Conservation (phyloP, 805 yeast species). For the Candida pseudoglaebosa region DNA sequence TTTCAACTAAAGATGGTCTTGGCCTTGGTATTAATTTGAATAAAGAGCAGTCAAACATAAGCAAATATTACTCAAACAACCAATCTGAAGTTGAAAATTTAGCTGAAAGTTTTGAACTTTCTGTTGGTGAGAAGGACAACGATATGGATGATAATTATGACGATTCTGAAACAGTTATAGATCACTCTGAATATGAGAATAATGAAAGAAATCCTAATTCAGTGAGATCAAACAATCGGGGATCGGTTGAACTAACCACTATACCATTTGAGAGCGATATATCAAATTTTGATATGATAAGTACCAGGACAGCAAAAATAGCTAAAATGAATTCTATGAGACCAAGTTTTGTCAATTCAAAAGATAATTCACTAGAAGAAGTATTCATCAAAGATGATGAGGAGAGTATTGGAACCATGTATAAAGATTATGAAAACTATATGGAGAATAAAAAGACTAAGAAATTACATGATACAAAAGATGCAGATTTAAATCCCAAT, state of each 20-base stretch:
- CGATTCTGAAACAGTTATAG: neutral
- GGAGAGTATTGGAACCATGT: slow-evolving; percentile 18
- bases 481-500: slow-evolving; percentile 10
- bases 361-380: slow-evolving; percentile 24
- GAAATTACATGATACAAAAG: slow-evolving; percentile 10
- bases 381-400: slow-evolving; percentile 14
- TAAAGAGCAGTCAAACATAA: slow-evolving; percentile 3
- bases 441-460: slow-evolving; percentile 6
- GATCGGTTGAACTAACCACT: neutral
- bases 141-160: slow-evolving; percentile 3
- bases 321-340: slow-evolving; percentile 19
- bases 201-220: neutral
- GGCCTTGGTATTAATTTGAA: slow-evolving; percentile 26
- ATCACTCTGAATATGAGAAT: slow-evolving; percentile 1
- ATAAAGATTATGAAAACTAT: slow-evolving; percentile 20
- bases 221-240: neutral
- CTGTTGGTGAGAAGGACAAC: neutral
- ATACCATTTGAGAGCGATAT: slow-evolving; percentile 16
- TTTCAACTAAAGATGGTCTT: slow-evolving; percentile 20
- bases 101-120: slow-evolving; percentile 1
- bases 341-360: slow-evolving; percentile 21
- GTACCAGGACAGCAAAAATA: slow-evolving; percentile 27
- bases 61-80: neutral
- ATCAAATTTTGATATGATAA: slow-evolving; percentile 24
- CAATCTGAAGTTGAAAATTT: neutral